A percentile compares a stretch with the other conserved stretches of the same genome.
phyloP scores from a whole-genome alignment of 495 filamentous ascomycete species.

The Mytilinidion resinicola region DNA sequence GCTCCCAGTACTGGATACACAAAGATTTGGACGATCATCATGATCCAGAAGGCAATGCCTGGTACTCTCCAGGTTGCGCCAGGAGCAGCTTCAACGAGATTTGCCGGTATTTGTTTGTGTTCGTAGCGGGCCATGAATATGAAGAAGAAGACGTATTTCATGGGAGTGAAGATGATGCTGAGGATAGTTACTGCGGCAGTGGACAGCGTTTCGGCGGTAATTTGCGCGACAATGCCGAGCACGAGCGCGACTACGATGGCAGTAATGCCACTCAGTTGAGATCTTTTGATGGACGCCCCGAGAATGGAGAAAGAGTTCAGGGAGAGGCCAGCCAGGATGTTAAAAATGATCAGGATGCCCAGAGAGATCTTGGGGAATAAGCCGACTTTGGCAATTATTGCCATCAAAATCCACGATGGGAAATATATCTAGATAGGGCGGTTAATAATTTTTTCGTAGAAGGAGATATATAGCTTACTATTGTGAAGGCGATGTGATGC shows the following conservation, averaged over 20 bases:
- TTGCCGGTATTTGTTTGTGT: slow-evolving; percentile 45
- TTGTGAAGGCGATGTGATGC: slow-evolving; percentile 61
- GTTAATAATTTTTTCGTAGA: too few relatives aligned
- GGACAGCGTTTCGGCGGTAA: slow-evolving; percentile 44
- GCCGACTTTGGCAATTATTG: slow-evolving; percentile 51
- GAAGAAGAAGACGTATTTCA: slow-evolving; percentile 70
- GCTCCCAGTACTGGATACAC: slow-evolving; percentile 65
- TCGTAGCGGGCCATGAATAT: slow-evolving; percentile 64
- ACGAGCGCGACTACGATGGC: slow-evolving; percentile 58
- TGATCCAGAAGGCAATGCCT: slow-evolving; percentile 60
- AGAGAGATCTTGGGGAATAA: slow-evolving; percentile 57
- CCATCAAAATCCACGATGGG: slow-evolving; percentile 64
- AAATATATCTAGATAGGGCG: slow-evolving; percentile 46
- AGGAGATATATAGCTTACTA: slow-evolving; percentile 16
- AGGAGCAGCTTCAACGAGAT: slow-evolving; percentile 52
- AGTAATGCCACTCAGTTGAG: slow-evolving; percentile 70
- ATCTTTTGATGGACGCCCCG: slow-evolving; percentile 61
- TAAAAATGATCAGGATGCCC: slow-evolving; percentile 56
- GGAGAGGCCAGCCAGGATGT: slow-evolving; percentile 57
- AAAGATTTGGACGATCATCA: slow-evolving; percentile 66
- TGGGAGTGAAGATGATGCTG: slow-evolving; percentile 66
- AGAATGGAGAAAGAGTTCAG: slow-evolving; percentile 64
- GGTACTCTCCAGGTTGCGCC: slow-evolving; percentile 56
- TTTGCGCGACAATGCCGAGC: slow-evolving; percentile 64
- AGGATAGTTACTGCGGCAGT: slow-evolving; percentile 56